Percentiles rank a stretch among this genome's conserved stretches.
Conservation (phyloP, 768 basidiomycete species). For the Lanmaoa rubissima region DNA sequence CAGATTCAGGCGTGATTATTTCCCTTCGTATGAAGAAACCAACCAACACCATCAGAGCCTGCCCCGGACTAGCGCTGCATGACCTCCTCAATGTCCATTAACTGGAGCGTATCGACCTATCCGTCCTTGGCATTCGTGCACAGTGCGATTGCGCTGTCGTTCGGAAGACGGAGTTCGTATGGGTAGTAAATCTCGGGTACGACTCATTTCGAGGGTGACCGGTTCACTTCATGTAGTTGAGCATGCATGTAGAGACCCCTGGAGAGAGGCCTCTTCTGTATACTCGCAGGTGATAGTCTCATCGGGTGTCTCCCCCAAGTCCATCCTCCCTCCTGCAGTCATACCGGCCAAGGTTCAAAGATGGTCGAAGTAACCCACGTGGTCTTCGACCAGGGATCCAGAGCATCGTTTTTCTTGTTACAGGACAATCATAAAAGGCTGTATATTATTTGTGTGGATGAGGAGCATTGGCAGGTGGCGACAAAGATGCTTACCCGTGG, state of each 20-base stretch:
- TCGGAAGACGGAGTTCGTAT: slow-evolving; percentile 42
- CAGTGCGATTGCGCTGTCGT: slow-evolving; percentile 34
- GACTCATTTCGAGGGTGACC: slow-evolving; percentile 42
- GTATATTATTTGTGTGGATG: not conserved
- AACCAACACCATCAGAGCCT: slow-evolving; percentile 41
- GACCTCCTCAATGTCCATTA: slow-evolving; percentile 36
- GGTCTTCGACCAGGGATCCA: slow-evolving; percentile 44
- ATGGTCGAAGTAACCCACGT: slow-evolving; percentile 30
- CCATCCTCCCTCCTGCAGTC: slow-evolving; percentile 48
- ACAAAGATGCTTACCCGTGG: slow-evolving; percentile 33
- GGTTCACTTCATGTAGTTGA: slow-evolving; percentile 38
- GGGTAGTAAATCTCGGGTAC: slow-evolving; percentile 47
- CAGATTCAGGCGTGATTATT: slow-evolving; percentile 23
- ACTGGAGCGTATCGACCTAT: slow-evolving; percentile 42
- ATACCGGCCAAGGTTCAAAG: slow-evolving; percentile 27
- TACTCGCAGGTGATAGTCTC: slow-evolving; percentile 42
- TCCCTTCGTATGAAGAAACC: slow-evolving; percentile 43
- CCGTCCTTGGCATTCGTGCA: slow-evolving; percentile 38
- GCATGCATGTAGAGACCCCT: slow-evolving; percentile 35
- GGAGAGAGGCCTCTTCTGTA: slow-evolving; percentile 43
- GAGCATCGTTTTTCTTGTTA: slow-evolving; percentile 29
- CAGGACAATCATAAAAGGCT: slow-evolving; percentile 37
- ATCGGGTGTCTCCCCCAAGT: slow-evolving; percentile 36
- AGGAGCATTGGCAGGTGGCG: not conserved
- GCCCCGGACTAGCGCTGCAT: slow-evolving; percentile 39